Conservation (phyloP, 345 rosid genomes). For the Isatis tinctoria region DNA sequence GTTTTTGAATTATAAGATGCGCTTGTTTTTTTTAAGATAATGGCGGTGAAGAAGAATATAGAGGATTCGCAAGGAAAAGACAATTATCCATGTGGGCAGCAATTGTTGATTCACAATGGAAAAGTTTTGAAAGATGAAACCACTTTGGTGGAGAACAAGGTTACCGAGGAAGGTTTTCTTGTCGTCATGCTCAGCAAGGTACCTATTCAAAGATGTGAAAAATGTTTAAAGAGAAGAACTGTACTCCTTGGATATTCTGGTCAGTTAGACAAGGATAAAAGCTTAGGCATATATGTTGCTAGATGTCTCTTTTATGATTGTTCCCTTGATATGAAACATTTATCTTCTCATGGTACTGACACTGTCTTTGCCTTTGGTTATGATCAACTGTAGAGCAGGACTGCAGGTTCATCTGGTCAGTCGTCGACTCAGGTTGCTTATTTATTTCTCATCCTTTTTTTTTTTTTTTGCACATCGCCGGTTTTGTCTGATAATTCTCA, state of each 20-base stretch:
- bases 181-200: slow-evolving; percentile 99
- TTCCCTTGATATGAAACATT: not conserved
- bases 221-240: not conserved
- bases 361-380: slow-evolving; percentile 12
- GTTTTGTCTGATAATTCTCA: not conserved
- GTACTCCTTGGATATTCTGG: not conserved
- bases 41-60: slow-evolving; percentile 97
- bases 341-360: slow-evolving; percentile 3
- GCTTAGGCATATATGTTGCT: not conserved
- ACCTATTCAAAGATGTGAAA: not conserved
- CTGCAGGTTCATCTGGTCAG: slow-evolving; percentile 48
- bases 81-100: slow-evolving; percentile 94
- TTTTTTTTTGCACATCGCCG: not conserved
- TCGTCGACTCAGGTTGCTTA: slow-evolving; percentile 57
- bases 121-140: slow-evolving; percentile 98
- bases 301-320: not conserved
- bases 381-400: slow-evolving; percentile 57
- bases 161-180: slow-evolving; percentile 89
- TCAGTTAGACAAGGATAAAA: not conserved
- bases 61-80: slow-evolving; percentile 96
- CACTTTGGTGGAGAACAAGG: slow-evolving; percentile 72
- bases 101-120: slow-evolving; percentile 90
- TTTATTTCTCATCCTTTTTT: not conserved
- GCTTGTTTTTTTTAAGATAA: slow-evolving; percentile 37
- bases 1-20: not conserved